Conservation (phyloP, 2,329 filamentous ascomycete species). For the Juglanconis sp. region DNA sequence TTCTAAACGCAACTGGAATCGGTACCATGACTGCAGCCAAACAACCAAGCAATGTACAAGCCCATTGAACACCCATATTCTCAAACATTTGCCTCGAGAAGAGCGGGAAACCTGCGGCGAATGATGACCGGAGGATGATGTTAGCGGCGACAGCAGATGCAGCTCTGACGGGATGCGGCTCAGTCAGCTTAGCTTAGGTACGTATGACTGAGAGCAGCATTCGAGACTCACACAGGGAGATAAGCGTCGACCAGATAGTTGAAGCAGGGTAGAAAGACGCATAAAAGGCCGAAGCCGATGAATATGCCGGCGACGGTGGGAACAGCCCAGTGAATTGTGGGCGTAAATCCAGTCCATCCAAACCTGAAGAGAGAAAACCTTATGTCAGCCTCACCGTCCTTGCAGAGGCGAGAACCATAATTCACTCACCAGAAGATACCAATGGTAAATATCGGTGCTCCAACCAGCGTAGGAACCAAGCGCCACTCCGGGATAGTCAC, state of each 20-base stretch:
- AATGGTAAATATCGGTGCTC: constrained; percentile 29
- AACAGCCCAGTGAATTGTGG: constrained; percentile 20
- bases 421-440: constrained; percentile 32
- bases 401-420: not conserved
- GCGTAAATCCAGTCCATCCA: constrained; percentile 21
- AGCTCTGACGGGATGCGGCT: constrained; percentile 22
- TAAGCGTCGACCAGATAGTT: constrained; percentile 36
- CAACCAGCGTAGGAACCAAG: constrained; percentile 17
- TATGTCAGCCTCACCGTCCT: not conserved
- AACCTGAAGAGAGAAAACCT: constrained; percentile 7
- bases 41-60: constrained; percentile 34
- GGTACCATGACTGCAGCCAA: constrained; percentile 34
- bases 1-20: constrained; percentile 32
- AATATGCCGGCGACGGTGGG: constrained; percentile 20
- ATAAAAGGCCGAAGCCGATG: constrained; percentile 22
- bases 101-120: constrained; percentile 33
- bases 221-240: constrained; percentile 32
- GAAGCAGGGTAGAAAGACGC: constrained; percentile 25
- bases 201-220: not conserved
- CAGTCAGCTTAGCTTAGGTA: not conserved
- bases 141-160: constrained; percentile 36
- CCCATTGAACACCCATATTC: constrained; percentile 35
- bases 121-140: constrained; percentile 33
- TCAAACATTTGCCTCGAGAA: constrained; percentile 34
- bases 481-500: constrained; percentile 24